Evolutionary conservation across 148 eudicot species (phyloP).

Genomic region (Amaranthus cruentus): DNA sequence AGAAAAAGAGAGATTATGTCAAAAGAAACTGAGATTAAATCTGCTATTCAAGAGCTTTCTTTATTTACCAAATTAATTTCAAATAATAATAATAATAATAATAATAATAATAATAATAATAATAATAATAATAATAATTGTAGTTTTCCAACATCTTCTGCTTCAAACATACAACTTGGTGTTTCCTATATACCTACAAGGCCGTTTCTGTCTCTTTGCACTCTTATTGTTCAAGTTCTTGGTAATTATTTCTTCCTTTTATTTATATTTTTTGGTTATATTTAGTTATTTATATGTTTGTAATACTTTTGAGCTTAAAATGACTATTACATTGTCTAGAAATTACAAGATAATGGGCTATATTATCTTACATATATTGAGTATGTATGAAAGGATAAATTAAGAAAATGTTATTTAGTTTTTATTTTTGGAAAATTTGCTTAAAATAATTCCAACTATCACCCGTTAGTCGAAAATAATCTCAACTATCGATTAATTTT

Average conservation of each 20-base stretch:
- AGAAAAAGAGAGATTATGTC: slow-evolving; percentile 12
- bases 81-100: neutral
- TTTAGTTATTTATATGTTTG: neutral
- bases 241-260: neutral
- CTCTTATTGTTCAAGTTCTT: slow-evolving; percentile 5
- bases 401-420: too few species aligned
- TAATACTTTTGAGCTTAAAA: too few species aligned
- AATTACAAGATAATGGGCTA: too few species aligned
- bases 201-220: slow-evolving; percentile 6
- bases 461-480: too few species aligned
- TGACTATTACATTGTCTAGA: too few species aligned
- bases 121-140: neutral
- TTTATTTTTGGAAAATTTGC: too few species aligned
- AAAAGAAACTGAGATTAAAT: slow-evolving; percentile 11
- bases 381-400: too few species aligned
- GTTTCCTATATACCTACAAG: slow-evolving; percentile 6
- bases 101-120: neutral
- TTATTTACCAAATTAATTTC: neutral
- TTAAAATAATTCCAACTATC: too few species aligned
- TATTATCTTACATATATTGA: too few species aligned
- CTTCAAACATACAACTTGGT: neutral
- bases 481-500: too few species aligned
- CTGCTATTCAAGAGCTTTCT: slow-evolving; percentile 7
- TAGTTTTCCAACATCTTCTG: neutral
- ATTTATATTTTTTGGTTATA: neutral